A percentile compares a stretch with the other conserved stretches of the same genome.
These are phyloP conservation scores for Nadsonia commutata DNA, from an alignment of 1,139 yeast genomes.

Conservation along the genomic window DNA sequence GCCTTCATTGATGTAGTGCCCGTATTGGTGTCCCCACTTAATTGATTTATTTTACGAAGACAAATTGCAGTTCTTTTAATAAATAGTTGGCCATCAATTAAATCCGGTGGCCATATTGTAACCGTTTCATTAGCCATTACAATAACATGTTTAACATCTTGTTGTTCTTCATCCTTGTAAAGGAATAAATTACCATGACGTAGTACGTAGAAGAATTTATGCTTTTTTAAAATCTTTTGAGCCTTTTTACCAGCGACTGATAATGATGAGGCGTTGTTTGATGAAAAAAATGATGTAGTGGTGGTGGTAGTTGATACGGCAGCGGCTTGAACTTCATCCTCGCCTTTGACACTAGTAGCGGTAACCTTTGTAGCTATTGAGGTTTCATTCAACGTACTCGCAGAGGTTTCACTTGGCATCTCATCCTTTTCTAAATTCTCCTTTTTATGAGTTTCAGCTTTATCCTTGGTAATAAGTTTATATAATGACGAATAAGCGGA, in stretches of 20 bases:
- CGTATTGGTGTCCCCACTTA: too few species aligned
- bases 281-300: constrained; percentile 8
- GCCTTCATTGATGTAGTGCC: too few species aligned
- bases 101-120: constrained; percentile 71
- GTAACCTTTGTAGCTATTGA: not conserved
- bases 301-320: constrained; percentile 6
- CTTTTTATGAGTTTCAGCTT: constrained; percentile 7
- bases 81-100: constrained; percentile 62
- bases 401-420: not conserved
- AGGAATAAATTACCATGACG: constrained; percentile 79
- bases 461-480: constrained; percentile 29
- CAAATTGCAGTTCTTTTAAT: constrained; percentile 71
- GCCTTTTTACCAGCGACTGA: constrained; percentile 5
- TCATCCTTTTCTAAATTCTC: not conserved
- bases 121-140: constrained; percentile 59
- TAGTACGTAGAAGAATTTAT: constrained; percentile 35
- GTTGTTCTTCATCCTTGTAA: constrained; percentile 52
- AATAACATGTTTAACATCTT: constrained; percentile 64
- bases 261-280: constrained; percentile 6
- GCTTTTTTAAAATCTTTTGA: not conserved
- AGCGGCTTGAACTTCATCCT: too few species aligned
- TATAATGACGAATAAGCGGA: constrained; percentile 48
- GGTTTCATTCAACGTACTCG: not conserved
- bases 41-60: constrained; percentile 22
- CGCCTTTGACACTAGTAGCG: not conserved